Evolutionary conservation across 1,284 basidiomycete genomes (phyloP).

Genomic region (Meripilus lineatus): DNA sequence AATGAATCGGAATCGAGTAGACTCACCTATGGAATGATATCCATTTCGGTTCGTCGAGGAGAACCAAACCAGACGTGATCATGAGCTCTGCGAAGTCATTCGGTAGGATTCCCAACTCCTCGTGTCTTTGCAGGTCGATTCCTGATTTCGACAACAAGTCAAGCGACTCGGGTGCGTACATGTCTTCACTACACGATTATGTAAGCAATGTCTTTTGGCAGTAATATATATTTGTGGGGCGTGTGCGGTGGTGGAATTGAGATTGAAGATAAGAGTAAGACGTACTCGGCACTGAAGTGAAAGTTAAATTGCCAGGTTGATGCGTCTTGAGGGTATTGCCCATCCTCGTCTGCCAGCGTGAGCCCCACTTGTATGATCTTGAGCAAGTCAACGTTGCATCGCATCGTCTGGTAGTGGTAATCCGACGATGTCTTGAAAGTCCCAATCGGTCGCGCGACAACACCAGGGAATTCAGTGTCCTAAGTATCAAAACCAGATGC

Average conservation of each 20-base stretch:
- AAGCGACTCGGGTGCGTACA: constrained; percentile 97
- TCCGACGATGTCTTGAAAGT: constrained; percentile 95
- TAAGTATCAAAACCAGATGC: too few relatives aligned
- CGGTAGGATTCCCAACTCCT: constrained; percentile 88
- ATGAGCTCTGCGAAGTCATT: constrained; percentile 97
- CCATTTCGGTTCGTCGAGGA: constrained; percentile 92
- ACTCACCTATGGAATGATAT: constrained; percentile 95
- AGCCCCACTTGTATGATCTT: constrained; percentile 98
- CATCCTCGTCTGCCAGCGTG: constrained; percentile 91
- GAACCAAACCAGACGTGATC: constrained; percentile 92
- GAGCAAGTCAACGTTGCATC: constrained; percentile 97
- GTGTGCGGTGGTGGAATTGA: too few relatives aligned
- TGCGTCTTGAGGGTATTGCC: constrained; percentile 82
- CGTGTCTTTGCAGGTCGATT: constrained; percentile 92
- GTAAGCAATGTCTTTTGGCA: too few relatives aligned
- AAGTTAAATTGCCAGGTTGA: constrained; percentile 99
- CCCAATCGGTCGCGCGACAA: constrained; percentile 96
- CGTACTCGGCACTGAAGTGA: constrained; percentile 85
- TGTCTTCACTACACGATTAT: constrained; percentile 70
- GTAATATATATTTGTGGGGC: too few relatives aligned
- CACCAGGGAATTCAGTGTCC: constrained; percentile 99
- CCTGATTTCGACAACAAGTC: constrained; percentile 94
- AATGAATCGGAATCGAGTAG: constrained; percentile 8
- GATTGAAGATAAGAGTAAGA: constrained; percentile 14
- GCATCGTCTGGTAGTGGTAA: constrained; percentile 99